Conservation (phyloP, 257 asterid genomes). For the Jacaranda copaia region DNA sequence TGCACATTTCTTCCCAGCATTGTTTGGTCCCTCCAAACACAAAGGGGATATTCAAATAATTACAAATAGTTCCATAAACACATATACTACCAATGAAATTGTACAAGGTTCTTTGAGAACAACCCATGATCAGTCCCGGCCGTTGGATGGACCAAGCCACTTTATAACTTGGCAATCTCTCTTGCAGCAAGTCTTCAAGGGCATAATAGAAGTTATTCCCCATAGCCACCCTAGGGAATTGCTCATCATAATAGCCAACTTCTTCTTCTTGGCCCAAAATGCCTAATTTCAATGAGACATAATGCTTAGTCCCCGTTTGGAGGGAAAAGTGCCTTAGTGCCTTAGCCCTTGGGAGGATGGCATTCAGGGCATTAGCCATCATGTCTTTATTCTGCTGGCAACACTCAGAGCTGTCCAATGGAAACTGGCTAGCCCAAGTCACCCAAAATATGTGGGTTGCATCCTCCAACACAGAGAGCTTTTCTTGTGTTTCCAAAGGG, state of each 20-base stretch:
- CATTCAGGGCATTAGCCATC: slow-evolving; percentile 71
- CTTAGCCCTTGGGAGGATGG: slow-evolving; percentile 58
- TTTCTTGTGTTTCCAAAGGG: slow-evolving; percentile 52
- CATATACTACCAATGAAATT: slow-evolving; percentile 78
- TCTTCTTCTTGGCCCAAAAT: slow-evolving; percentile 1
- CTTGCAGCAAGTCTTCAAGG: slow-evolving; percentile 77
- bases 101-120: slow-evolving; percentile 58
- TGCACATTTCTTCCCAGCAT: slow-evolving; percentile 80
- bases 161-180: slow-evolving; percentile 44
- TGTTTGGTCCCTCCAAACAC: slow-evolving; percentile 72
- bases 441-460: slow-evolving; percentile 83
- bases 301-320: slow-evolving; percentile 85
- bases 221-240: slow-evolving; percentile 58
- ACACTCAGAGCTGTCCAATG: slow-evolving; percentile 68
- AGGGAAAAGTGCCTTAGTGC: slow-evolving; percentile 68
- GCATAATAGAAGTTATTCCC: slow-evolving; percentile 73
- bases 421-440: slow-evolving; percentile 78
- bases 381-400: slow-evolving; percentile 63
- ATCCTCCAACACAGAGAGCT: slow-evolving; percentile 51
- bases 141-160: slow-evolving; percentile 79
- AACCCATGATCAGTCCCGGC: slow-evolving; percentile 80
- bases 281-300: slow-evolving; percentile 50
- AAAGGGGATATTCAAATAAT: slow-evolving; percentile 67
- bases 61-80: slow-evolving; percentile 79
- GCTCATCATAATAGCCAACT: slow-evolving; percentile 52